Evolutionary conservation across 768 basidiomycete genomes (phyloP), one percentile per base, ranked within the genome.

Genomic region (Amanita polypyramis): DNA sequence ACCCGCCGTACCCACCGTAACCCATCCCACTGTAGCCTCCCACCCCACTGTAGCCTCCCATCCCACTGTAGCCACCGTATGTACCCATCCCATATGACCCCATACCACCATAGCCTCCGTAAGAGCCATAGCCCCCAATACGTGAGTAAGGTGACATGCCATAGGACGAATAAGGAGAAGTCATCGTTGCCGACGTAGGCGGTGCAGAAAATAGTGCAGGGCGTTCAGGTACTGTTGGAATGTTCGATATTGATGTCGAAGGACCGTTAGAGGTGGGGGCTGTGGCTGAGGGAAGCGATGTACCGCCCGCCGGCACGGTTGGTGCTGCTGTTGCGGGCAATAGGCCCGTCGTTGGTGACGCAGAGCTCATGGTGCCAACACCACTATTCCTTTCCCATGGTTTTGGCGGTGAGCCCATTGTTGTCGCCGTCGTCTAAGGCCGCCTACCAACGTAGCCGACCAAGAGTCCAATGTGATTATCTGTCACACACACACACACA

Each of bases 351-450:
- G 66, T 32, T 23, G 68, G 20, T 44, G 65, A 32, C 33, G 65
- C 43, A 21, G 62, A 46, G 12, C 60, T 34, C 19, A 66, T 41
- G 19, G 60, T 38, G 25, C 66, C 47, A 32, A 69, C 57, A 23
- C 68, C 64, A 33, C 63, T 74, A 36, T 66, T 67, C 45, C 80
- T 76, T 63, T 93, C 90, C 90, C 89, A 93, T 55, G 89, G 90
- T 62, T 91, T 92, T 60, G 88, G 89, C 41, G 89, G 89, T 17
- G 88, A 87, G 32, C 75, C 79, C 87, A 90, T 89, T 35, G 62
- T 55, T 25, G 25, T 27, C 25, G 25, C 25, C 25, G 25, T 27
- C 7, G 3, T 7, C 7, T 27, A 7, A 27, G 7, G 25, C 25
- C 7, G 4, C 25, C 7, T 27, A 7, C 25, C 7, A 7, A 27